These are phyloP conservation scores for Cornus suecica DNA, from an alignment of 148 eudicot genomes.

Conservation along the genomic window DNA sequence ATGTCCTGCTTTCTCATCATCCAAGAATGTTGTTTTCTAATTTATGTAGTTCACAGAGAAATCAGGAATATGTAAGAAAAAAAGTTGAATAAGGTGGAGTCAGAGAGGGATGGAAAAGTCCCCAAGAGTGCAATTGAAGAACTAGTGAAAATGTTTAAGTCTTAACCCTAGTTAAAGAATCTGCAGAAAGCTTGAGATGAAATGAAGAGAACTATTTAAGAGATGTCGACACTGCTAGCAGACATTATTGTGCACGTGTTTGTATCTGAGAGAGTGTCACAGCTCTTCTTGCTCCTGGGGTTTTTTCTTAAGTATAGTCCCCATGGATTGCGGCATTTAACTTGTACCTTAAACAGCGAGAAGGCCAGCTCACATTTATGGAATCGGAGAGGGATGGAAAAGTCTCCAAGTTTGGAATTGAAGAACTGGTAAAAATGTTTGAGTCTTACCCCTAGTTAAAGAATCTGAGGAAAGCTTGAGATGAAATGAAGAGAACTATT, in stretches of 20 bases:
- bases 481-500: neutral
- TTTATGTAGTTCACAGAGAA: neutral
- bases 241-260: neutral
- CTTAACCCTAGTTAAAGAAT: neutral
- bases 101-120: neutral
- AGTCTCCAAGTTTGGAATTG: neutral
- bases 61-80: neutral
- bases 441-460: neutral
- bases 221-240: neutral
- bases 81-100: neutral
- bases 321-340: neutral
- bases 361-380: neutral
- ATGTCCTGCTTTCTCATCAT: neutral
- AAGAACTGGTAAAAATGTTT: neutral
- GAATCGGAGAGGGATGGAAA: neutral
- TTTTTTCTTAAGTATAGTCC: neutral
- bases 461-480: neutral
- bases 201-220: neutral
- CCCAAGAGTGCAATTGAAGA: neutral
- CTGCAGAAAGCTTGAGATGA: neutral
- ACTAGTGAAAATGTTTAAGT: neutral
- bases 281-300: neutral
- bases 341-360: neutral
- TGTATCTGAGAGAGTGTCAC: neutral
- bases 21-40: neutral